Evolutionary conservation across 2,329 filamentous ascomycete species (phyloP), one percentile per base, ranked within the genome.

Genomic region (Colletotrichum paranaense): DNA sequence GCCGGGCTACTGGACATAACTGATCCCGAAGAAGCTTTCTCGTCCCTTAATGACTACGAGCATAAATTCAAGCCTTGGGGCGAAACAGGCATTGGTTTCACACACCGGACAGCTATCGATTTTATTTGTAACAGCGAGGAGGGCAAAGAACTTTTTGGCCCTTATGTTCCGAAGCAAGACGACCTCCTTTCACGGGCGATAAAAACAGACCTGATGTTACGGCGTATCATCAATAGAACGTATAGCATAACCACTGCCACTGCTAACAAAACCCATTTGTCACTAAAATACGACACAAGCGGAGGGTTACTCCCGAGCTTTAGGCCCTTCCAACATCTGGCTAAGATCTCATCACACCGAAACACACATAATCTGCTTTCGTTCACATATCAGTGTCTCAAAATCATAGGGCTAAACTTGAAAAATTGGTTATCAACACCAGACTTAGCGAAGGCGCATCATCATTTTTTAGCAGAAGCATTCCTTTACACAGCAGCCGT

Each of bases 321-420:
- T n/a, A 0, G 0, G 0, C 38, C 16, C 16, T n/a, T 16, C 6
- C 6, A 8, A 16, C 0, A 19, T 9, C 19, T 46, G 16, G 42
- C 42, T 6, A 0, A 2, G 1, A 8, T 46, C 7, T 7, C 42
- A n/a, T 1, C 42, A n/a, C 6, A 6, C 1, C 19, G 5, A 9
- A 46, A 1, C 6, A 1, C 1, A 4, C 16, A 46, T 6, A n/a
- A 46, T 46, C 7, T 46, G 3, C 16, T 46, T 8, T n/a, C 42
- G 16, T 46, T 46, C 42, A n/a, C 16, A 2, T 46, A 46, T 46
- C 42, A 9, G 16, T 46, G 42, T n/a, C 7, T 46, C 16, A 19
- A 46, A 3, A 19, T 4, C 16, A n/a, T 46, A 4, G 16, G 3
- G 1, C 0, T n/a, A 8, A 16, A n/a, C 1, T n/a, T 35, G 30